phyloP scores from a whole-genome alignment of 805 yeast species.

The Torulaspora maleeae region DNA sequence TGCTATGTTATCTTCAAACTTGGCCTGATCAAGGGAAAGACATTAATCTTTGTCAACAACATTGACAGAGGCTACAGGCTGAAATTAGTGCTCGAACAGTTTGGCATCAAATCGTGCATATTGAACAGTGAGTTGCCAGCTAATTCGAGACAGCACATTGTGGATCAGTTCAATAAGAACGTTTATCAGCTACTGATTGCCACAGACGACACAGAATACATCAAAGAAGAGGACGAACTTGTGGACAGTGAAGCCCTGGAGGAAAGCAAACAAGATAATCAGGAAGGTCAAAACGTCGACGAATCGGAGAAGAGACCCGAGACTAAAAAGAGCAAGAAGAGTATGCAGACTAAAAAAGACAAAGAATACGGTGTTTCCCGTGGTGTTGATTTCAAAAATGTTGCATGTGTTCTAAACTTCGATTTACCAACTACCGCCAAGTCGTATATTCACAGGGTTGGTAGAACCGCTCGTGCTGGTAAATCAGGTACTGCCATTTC shows the following conservation, averaged over 20 bases:
- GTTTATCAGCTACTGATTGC: constrained; percentile 86
- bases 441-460: constrained; percentile 88
- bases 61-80: constrained; percentile 93
- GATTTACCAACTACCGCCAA: constrained; percentile 88
- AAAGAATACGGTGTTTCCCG: constrained; percentile 90
- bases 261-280: constrained; percentile 15
- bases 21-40: constrained; percentile 82
- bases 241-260: constrained; percentile 20
- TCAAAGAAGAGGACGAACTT: constrained; percentile 45
- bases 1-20: constrained; percentile 90
- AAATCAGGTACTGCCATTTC: constrained; percentile 92
- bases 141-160: constrained; percentile 89
- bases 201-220: constrained; percentile 78
- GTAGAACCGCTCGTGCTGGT: constrained; percentile 97
- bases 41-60: constrained; percentile 84
- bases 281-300: constrained; percentile 2
- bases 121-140: constrained; percentile 89
- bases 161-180: constrained; percentile 89
- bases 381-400: constrained; percentile 94
- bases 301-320: constrained; percentile 22
- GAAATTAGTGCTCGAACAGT: constrained; percentile 86
- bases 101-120: constrained; percentile 84
- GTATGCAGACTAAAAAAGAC: constrained; percentile 42
- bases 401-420: constrained; percentile 92
- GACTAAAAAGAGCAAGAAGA: constrained; percentile 28